Evolutionary conservation across 2,329 filamentous ascomycete genomes (phyloP).

Genomic region (Diaporthe ampelina): DNA sequence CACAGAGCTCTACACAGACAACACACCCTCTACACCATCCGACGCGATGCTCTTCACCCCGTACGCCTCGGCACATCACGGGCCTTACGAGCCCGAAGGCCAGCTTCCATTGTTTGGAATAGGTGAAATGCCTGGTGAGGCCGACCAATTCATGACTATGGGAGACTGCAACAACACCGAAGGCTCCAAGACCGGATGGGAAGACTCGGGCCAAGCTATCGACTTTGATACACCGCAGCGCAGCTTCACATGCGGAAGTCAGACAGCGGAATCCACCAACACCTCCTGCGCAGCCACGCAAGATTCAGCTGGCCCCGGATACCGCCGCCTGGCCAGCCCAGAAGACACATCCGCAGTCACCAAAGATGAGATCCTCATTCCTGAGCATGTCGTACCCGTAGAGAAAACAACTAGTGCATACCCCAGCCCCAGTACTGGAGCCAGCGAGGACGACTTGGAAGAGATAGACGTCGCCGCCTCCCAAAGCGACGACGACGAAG

Average conservation of each 20-base stretch:
- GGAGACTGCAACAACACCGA: slow-evolving; percentile 52
- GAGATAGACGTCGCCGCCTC: slow-evolving; percentile 31
- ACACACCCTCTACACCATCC: slow-evolving; percentile 55
- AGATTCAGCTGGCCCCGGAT: slow-evolving; percentile 40
- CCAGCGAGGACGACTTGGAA: slow-evolving; percentile 36
- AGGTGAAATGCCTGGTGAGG: slow-evolving; percentile 44
- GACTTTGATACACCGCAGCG: slow-evolving; percentile 46
- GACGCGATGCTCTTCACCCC: slow-evolving; percentile 52
- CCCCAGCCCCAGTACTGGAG: slow-evolving; percentile 39
- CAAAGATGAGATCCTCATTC: slow-evolving; percentile 38
- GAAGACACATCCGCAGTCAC: slow-evolving; percentile 43
- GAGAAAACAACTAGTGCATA: slow-evolving; percentile 17
- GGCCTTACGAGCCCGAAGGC: slow-evolving; percentile 45
- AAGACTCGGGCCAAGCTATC: slow-evolving; percentile 47
- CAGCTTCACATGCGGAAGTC: slow-evolving; percentile 52
- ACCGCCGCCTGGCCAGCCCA: slow-evolving; percentile 46
- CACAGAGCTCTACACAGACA: slow-evolving; percentile 54
- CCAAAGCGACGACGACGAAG: slow-evolving; percentile 34
- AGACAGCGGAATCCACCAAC: slow-evolving; percentile 45
- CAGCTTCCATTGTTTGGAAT: slow-evolving; percentile 50
- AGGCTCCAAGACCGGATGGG: slow-evolving; percentile 47
- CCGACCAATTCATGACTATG: slow-evolving; percentile 50
- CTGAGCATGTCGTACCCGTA: not conserved
- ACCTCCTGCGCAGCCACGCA: slow-evolving; percentile 43
- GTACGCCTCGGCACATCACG: slow-evolving; percentile 45